These are phyloP conservation scores for Trichoderma koningiopsis DNA, from an alignment of 2,329 filamentous ascomycete genomes.

Conservation along the genomic window DNA sequence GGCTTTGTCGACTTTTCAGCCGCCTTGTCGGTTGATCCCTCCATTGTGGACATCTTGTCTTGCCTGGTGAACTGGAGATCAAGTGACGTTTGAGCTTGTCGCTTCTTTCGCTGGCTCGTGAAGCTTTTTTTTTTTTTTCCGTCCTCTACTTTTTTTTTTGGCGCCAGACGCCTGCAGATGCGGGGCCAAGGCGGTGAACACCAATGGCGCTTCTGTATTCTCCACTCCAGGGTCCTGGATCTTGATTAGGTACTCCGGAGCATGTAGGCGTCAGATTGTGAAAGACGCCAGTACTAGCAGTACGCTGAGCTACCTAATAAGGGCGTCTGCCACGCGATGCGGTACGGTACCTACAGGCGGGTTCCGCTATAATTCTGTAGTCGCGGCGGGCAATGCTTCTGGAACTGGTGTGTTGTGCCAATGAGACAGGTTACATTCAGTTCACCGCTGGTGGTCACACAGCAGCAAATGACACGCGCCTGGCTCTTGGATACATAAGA, in stretches of 20 bases:
- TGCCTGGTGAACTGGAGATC: neutral
- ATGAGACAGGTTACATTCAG: neutral
- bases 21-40: conserved; percentile 36
- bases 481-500: neutral
- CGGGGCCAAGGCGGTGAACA: conserved; percentile 21
- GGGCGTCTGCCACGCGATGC: neutral
- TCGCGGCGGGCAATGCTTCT: neutral
- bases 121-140: conserved; percentile 23
- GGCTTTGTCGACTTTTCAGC: conserved; percentile 43
- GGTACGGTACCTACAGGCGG: conserved; percentile 1
- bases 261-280: neutral
- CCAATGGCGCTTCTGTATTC: neutral
- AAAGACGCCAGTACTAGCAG: neutral
- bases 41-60: conserved; percentile 16
- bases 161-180: conserved; percentile 1
- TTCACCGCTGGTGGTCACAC: neutral
- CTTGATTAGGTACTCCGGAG: neutral
- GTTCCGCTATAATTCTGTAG: neutral
- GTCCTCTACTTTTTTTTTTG: neutral
- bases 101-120: neutral
- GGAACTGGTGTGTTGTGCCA: neutral
- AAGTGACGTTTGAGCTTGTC: conserved; percentile 6
- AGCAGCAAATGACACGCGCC: conserved; percentile 9
- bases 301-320: neutral
- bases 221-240: conserved; percentile 15